These are phyloP conservation scores for Aspergillus eucalypticola DNA, from an alignment of 2,329 filamentous ascomycete species.

Conservation along the genomic window DNA sequence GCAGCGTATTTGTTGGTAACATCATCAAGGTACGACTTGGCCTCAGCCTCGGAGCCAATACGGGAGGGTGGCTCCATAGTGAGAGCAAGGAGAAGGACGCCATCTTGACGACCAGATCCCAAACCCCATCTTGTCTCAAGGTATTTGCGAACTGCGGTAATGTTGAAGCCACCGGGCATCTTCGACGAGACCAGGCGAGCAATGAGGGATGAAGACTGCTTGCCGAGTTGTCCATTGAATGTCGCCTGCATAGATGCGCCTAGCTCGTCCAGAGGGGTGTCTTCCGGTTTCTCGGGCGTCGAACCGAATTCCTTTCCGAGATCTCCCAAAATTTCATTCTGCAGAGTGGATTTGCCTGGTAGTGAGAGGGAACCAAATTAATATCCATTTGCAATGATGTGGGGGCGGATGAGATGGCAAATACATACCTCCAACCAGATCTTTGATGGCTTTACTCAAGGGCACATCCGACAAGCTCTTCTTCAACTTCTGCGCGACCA, in stretches of 20 bases:
- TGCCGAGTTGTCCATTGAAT: slow-evolving; percentile 98
- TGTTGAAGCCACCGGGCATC: slow-evolving; percentile 99
- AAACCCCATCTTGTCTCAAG: slow-evolving; percentile 92
- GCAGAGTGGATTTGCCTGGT: slow-evolving; percentile 91
- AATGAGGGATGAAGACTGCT: slow-evolving; percentile 90
- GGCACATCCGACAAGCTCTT: slow-evolving; percentile 87
- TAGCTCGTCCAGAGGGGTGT: slow-evolving; percentile 92
- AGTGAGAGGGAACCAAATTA: not conserved
- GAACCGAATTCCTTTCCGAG: slow-evolving; percentile 98
- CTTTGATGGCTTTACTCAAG: slow-evolving; percentile 95
- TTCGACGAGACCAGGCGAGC: slow-evolving; percentile 96
- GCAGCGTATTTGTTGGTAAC: slow-evolving; percentile 86
- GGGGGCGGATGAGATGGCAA: not conserved
- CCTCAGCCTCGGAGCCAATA: slow-evolving; percentile 84
- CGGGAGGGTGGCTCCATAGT: slow-evolving; percentile 91
- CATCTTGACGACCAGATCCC: slow-evolving; percentile 82
- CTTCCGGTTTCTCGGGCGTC: slow-evolving; percentile 97
- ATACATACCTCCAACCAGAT: slow-evolving; percentile 86
- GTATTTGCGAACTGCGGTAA: slow-evolving; percentile 92
- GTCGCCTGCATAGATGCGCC: slow-evolving; percentile 94
- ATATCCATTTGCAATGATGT: slow-evolving; percentile 9
- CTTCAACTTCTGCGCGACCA: slow-evolving; percentile 98
- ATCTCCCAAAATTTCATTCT: slow-evolving; percentile 98
- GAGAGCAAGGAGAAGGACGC: slow-evolving; percentile 80
- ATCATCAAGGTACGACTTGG: slow-evolving; percentile 88